These are phyloP conservation scores for Apophysomyces elegans DNA, from an alignment of 371 early-diverging fungal species.

Conservation along the genomic window DNA sequence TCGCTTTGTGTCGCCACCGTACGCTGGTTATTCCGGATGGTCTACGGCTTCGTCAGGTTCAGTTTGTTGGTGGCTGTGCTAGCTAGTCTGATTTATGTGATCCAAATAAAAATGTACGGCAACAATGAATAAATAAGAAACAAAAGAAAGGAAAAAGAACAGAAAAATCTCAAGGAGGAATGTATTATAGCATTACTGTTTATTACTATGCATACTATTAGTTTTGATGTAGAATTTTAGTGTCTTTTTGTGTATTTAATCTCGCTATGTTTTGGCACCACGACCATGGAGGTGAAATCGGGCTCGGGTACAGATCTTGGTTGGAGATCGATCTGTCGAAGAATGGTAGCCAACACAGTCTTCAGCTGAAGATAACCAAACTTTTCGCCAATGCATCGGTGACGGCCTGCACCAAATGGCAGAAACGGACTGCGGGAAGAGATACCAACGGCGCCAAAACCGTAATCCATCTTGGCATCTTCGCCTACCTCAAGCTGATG, in stretches of 20 bases:
- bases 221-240: constrained; percentile 20
- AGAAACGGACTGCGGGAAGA: constrained; percentile 81
- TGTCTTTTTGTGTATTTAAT: constrained; percentile 70
- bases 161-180: no score
- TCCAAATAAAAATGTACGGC: constrained; percentile 17
- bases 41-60: constrained; percentile 47
- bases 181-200: no score
- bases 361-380: constrained; percentile 97
- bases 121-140: no score
- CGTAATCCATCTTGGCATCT: constrained; percentile 82
- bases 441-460: constrained; percentile 83
- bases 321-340: constrained; percentile 77
- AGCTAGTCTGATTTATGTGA: constrained; percentile 20
- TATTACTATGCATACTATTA: no score
- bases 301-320: constrained; percentile 75
- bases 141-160: no score
- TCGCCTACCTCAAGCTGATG: constrained; percentile 55
- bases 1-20: constrained; percentile 29
- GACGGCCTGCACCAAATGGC: constrained; percentile 98
- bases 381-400: constrained; percentile 97
- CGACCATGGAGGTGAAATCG: constrained; percentile 92
- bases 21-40: constrained; percentile 33
- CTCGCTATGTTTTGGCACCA: constrained; percentile 74
- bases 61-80: constrained; percentile 33
- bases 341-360: constrained; percentile 81